Evolutionary conservation across 305 asterid species (phyloP).

Genomic region (Solanum chacoense): DNA sequence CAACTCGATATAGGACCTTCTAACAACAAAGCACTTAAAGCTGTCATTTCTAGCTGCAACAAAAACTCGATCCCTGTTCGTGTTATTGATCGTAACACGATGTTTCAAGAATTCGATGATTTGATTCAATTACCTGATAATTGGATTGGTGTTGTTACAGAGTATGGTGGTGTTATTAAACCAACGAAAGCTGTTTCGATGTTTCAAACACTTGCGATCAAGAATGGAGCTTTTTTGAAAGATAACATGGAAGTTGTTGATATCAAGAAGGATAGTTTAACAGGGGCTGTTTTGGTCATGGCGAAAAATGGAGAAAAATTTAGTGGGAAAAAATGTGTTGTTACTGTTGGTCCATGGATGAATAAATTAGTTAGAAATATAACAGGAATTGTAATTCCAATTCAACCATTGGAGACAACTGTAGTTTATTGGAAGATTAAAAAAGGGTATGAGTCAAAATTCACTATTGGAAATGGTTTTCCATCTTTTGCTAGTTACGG

Average conservation of each 20-base stretch:
- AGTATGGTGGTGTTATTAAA: constrained; percentile 66
- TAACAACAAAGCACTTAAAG: constrained; percentile 34
- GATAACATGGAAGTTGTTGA: constrained; percentile 41
- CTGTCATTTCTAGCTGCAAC: constrained; percentile 46
- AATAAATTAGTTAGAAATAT: constrained; percentile 28
- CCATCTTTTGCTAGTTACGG: constrained; percentile 83
- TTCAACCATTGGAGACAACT: constrained; percentile 64
- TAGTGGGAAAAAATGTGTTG: constrained; percentile 46
- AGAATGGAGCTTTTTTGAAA: constrained; percentile 43
- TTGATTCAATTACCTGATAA: constrained; percentile 34
- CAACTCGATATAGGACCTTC: constrained; percentile 68
- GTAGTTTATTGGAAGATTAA: constrained; percentile 66
- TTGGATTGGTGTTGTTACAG: constrained; percentile 66
- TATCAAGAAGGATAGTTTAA: constrained; percentile 15
- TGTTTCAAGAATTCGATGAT: constrained; percentile 24
- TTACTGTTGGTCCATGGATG: constrained; percentile 84
- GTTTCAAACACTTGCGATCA: constrained; percentile 69
- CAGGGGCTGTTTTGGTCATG: constrained; percentile 26
- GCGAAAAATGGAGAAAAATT: constrained; percentile 17
- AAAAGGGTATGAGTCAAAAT: constrained; percentile 46
- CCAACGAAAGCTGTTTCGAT: constrained; percentile 87
- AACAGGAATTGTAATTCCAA: constrained; percentile 40
- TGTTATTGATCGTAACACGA: constrained; percentile 18
- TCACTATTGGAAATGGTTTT: constrained; percentile 50
- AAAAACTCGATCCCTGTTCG: constrained; percentile 39